A percentile compares a stretch with the other conserved stretches of the same genome.
These are phyloP conservation scores for Vicia sativa DNA, from an alignment of 306 rosid genomes.

Conservation along the genomic window DNA sequence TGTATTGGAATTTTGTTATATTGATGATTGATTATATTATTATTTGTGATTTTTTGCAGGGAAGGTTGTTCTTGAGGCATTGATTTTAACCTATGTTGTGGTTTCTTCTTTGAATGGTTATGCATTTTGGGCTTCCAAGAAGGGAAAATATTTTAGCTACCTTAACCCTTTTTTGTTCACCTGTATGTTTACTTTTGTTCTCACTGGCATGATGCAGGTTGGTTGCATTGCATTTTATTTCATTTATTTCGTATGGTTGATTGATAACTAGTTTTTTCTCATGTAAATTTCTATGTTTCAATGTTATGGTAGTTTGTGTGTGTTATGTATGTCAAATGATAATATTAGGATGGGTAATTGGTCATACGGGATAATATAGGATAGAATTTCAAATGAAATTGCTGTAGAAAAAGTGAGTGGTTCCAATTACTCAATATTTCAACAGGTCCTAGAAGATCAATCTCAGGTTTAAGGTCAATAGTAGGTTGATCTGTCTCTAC, in stretches of 20 bases:
- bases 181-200: too few species aligned
- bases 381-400: background rate
- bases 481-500: conserved; percentile 94
- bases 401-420: too few species aligned
- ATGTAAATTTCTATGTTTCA: background rate
- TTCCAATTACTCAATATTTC: too few species aligned
- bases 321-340: background rate
- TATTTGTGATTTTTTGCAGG: conserved; percentile 58
- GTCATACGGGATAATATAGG: background rate
- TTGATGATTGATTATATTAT: background rate
- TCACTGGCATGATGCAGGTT: too few species aligned
- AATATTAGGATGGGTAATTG: background rate
- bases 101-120: conserved; percentile 81
- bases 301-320: background rate
- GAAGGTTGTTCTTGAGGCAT: conserved; percentile 88
- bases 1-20: too few species aligned
- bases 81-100: conserved; percentile 82
- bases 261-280: background rate
- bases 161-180: conserved; percentile 85
- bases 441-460: conserved; percentile 85
- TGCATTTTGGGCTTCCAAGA: conserved; percentile 96
- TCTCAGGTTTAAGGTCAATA: conserved; percentile 87
- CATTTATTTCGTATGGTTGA: conserved; percentile 14
- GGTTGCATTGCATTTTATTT: too few species aligned
- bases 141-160: conserved; percentile 97